These are phyloP conservation scores for Plasmodium gallinaceum DNA, from an alignment of 169 alveolate species.

Conservation along the genomic window DNA sequence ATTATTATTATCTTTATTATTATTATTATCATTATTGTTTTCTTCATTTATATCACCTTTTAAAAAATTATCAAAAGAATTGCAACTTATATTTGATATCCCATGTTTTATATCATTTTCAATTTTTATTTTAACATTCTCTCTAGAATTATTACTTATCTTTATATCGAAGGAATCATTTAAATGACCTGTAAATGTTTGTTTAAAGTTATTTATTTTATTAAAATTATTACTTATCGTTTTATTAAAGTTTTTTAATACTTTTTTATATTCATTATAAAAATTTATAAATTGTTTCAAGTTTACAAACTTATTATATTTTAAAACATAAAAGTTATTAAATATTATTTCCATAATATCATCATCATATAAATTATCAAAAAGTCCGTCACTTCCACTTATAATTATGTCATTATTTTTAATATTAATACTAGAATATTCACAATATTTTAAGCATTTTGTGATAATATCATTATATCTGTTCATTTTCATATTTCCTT, in stretches of 20 bases:
- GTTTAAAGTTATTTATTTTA: background rate
- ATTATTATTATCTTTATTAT: background rate
- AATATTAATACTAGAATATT: slow-evolving; percentile 35
- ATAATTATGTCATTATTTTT: slow-evolving; percentile 44
- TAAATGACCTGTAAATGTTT: background rate
- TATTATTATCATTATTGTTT: background rate
- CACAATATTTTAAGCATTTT: slow-evolving; percentile 68
- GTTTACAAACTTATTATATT: slow-evolving; percentile 35
- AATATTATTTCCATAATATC: slow-evolving; percentile 60
- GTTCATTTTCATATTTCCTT: slow-evolving; percentile 37
- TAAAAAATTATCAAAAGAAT: background rate
- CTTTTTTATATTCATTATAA: slow-evolving; percentile 29
- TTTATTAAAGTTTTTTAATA: background rate
- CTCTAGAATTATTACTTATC: background rate
- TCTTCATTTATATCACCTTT: background rate
- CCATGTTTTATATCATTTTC: background rate
- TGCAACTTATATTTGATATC: background rate
- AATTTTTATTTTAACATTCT: background rate
- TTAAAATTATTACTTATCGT: background rate
- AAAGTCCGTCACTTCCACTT: slow-evolving; percentile 76
- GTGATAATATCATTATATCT: slow-evolving; percentile 50
- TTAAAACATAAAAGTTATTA: slow-evolving; percentile 53
- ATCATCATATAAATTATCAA: slow-evolving; percentile 74
- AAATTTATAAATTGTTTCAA: slow-evolving; percentile 23
- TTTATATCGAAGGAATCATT: background rate